These are phyloP conservation scores for Tolypocladium amazonense DNA, from an alignment of 2,329 filamentous ascomycete species.

Conservation along the genomic window DNA sequence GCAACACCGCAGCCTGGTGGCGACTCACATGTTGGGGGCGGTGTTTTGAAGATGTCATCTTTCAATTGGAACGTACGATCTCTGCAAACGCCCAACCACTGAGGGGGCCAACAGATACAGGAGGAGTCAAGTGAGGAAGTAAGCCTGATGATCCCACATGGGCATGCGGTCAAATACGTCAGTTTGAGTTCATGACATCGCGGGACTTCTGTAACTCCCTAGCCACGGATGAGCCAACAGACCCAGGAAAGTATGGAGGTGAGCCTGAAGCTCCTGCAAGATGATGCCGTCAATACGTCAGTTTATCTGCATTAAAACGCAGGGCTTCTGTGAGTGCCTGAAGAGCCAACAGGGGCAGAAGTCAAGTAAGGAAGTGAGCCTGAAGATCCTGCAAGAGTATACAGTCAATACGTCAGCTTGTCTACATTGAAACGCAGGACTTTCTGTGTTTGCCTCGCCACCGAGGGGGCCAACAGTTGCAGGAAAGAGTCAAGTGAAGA, in stretches of 20 bases:
- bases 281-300: not conserved
- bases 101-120: not conserved
- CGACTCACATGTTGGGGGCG: not conserved
- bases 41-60: not conserved
- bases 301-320: not conserved
- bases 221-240: not conserved
- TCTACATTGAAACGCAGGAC: not conserved
- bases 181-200: not conserved
- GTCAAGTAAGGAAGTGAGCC: not conserved
- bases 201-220: not conserved
- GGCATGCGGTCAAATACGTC: not conserved
- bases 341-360: not conserved
- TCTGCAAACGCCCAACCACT: not conserved
- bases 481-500: not conserved
- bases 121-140: not conserved
- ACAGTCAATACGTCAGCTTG: not conserved
- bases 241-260: not conserved
- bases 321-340: not conserved
- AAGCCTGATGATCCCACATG: not conserved
- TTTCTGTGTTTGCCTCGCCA: no score
- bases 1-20: not conserved
- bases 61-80: not conserved
- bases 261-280: no score
- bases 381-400: not conserved
- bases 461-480: not conserved